Conservation (phyloP, 2,329 filamentous ascomycete genomes). For the Ploettnerulaceae sp. region DNA sequence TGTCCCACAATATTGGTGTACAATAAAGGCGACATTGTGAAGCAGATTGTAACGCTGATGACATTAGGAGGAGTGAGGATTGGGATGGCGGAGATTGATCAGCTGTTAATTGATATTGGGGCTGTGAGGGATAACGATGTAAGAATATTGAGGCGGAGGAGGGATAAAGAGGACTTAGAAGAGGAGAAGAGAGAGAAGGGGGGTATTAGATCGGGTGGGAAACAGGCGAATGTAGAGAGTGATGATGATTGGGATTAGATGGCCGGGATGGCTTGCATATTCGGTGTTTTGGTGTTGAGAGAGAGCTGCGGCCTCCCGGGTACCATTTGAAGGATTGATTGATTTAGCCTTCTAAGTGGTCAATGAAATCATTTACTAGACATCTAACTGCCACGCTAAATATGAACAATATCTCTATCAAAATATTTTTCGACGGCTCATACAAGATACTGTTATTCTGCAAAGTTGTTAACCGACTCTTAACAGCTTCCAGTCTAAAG, state of each 20-base stretch:
- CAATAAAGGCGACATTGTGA: slow-evolving; percentile 85
- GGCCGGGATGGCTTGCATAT: not conserved
- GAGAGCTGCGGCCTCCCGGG: slow-evolving; percentile 4
- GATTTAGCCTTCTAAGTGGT: no score
- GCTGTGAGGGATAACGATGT: slow-evolving; percentile 75
- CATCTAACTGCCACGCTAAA: no score
- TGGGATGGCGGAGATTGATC: slow-evolving; percentile 70
- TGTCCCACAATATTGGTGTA: slow-evolving; percentile 93
- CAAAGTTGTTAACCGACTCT: no score
- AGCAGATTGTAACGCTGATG: slow-evolving; percentile 84
- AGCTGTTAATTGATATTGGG: slow-evolving; percentile 74
- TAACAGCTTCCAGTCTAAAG: no score
- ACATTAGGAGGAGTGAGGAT: slow-evolving; percentile 71
- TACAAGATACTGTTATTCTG: no score
- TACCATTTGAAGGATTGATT: not conserved
- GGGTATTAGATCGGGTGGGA: slow-evolving; percentile 29
- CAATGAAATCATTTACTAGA: no score
- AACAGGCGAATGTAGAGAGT: slow-evolving; percentile 33
- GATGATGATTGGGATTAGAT: slow-evolving; percentile 52
- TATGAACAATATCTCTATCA: no score
- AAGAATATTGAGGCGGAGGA: slow-evolving; percentile 48
- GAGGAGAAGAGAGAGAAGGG: slow-evolving; percentile 31
- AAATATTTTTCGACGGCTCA: no score
- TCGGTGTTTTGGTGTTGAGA: slow-evolving; percentile 15
- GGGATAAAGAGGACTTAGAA: slow-evolving; percentile 30